A percentile compares a stretch with the other conserved stretches of the same genome.
Evolutionary conservation across 805 yeast genomes (phyloP).

Genomic region (Tetrapisispora pingtungensis): DNA sequence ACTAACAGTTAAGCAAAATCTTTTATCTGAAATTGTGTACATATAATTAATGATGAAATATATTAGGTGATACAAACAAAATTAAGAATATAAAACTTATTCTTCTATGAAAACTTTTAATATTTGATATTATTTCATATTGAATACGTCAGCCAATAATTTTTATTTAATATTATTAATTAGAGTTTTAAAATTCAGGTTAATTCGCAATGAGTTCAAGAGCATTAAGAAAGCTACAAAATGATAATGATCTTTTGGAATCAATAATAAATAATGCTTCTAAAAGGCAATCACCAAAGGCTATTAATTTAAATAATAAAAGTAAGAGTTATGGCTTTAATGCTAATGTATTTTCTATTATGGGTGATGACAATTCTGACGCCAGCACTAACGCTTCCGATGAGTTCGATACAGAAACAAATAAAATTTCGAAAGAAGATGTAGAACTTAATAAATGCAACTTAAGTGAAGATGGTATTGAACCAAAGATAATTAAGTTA

Average conservation of each 20-base stretch:
- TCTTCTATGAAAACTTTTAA: too few species aligned
- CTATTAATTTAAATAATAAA: not conserved
- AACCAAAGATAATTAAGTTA: not conserved
- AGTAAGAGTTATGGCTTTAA: not conserved
- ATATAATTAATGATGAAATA: too few species aligned
- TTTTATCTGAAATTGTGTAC: too few species aligned
- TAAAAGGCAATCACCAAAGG: not conserved
- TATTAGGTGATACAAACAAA: too few species aligned
- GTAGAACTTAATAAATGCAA: conserved; percentile 6
- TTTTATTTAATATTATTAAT: too few species aligned
- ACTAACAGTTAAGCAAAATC: too few species aligned
- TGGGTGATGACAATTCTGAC: conserved; percentile 16
- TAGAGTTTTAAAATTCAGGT: too few species aligned
- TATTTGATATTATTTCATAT: too few species aligned
- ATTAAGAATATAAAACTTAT: too few species aligned
- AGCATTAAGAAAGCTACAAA: conserved; percentile 28
- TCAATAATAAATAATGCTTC: conserved; percentile 11
- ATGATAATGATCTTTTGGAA: conserved; percentile 22
- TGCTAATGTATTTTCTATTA: conserved; percentile 20
- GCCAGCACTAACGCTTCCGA: conserved; percentile 6
- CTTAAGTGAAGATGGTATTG: conserved; percentile 2
- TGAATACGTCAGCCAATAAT: too few species aligned
- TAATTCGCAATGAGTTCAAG: conserved; percentile 26
- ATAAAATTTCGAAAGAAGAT: not conserved
- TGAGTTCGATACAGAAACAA: not conserved